Base-by-base conservation (phyloP, 441 rosid genomes). In the Gossypium gossypioides region DNA sequence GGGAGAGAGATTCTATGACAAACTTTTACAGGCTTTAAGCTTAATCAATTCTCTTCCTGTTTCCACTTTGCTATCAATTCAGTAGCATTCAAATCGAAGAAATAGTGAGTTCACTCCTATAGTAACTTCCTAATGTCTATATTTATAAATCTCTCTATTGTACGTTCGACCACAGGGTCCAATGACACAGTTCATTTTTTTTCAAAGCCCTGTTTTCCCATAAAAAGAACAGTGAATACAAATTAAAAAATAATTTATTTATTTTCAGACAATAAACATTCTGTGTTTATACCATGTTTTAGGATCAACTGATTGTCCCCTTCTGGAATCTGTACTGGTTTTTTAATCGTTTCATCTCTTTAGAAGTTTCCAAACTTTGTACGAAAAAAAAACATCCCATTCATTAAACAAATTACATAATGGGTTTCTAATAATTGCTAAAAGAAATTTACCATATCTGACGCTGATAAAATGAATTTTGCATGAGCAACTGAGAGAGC, bases 91-190 rank as follows among this genome's bases (percentile, higher is more conserved):
- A 54, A 55, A 29, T 18, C 5, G 52, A 42, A 42, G 69, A 64
- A 40, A 50, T 4, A 1, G 18, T 48, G 15, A 67, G 44, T 67
- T 67, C 58, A 48, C 44, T 25, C 57, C 25, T 6, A 7, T 48
- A 57, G 13, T 46, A 22, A 29, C 69, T 72, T 46, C 76, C 27
- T 50, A 4, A 13, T 66, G 51, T 62, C 70, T 64, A 61, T 71
- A 75, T 80, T 78, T 83, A 80, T 77, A 76, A 51, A 71, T 67
- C 9, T 48, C 25, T 7, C 2, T 50, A 15, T 19, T 54, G 62
- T 5, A 3, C 9, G 46, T 15, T 52, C 34, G n/a, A 58, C 50
- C 61, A 5, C 9, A 57, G 46, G 66, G 72, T 46, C 74, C 69
- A 4, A 18, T 25, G 16, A 13, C 68, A 2, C 24, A 40, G 21